These are phyloP conservation scores for Penicillium lividum DNA, from an alignment of 495 filamentous ascomycete species.

Conservation along the genomic window DNA sequence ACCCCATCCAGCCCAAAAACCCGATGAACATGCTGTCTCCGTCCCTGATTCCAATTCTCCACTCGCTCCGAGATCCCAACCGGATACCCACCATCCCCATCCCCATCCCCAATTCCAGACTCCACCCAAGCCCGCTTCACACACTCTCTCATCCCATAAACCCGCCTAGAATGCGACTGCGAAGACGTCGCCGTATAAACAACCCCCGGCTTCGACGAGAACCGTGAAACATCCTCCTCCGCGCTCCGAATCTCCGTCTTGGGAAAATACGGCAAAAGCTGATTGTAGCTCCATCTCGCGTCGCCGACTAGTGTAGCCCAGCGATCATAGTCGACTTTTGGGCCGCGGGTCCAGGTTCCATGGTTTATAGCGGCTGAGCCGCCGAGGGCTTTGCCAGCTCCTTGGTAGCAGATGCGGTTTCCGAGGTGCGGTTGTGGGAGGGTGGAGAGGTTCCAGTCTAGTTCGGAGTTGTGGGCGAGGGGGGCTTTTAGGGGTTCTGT, in stretches of 20 bases:
- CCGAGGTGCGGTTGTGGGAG: slow-evolving; percentile 30
- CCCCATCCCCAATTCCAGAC: slow-evolving; percentile 29
- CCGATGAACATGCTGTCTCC: slow-evolving; percentile 32
- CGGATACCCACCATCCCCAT: slow-evolving; percentile 27
- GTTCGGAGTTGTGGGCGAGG: slow-evolving; percentile 23
- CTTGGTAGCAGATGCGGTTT: slow-evolving; percentile 21
- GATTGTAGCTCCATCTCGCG: slow-evolving; percentile 35
- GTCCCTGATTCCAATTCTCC: slow-evolving; percentile 38
- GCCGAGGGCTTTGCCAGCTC: slow-evolving; percentile 38
- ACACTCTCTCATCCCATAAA: slow-evolving; percentile 24
- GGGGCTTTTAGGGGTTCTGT: slow-evolving; percentile 10
- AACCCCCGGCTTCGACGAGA: slow-evolving; percentile 6
- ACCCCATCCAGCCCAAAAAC: slow-evolving; percentile 30
- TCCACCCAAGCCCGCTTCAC: slow-evolving; percentile 26
- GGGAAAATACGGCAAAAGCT: slow-evolving; percentile 29
- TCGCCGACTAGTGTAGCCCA: slow-evolving; percentile 38
- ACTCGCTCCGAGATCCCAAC: slow-evolving; percentile 30
- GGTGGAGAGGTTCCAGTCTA: slow-evolving; percentile 36
- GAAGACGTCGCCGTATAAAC: slow-evolving; percentile 21
- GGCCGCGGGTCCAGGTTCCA: slow-evolving; percentile 35
- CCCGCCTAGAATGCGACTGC: slow-evolving; percentile 9
- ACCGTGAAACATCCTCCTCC: slow-evolving; percentile 14
- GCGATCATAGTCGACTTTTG: slow-evolving; percentile 36
- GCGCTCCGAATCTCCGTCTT: slow-evolving; percentile 21
- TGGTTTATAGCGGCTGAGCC: slow-evolving; percentile 29